phyloP scores from a whole-genome alignment of 257 asterid genomes.

The Salvia hispanica region DNA sequence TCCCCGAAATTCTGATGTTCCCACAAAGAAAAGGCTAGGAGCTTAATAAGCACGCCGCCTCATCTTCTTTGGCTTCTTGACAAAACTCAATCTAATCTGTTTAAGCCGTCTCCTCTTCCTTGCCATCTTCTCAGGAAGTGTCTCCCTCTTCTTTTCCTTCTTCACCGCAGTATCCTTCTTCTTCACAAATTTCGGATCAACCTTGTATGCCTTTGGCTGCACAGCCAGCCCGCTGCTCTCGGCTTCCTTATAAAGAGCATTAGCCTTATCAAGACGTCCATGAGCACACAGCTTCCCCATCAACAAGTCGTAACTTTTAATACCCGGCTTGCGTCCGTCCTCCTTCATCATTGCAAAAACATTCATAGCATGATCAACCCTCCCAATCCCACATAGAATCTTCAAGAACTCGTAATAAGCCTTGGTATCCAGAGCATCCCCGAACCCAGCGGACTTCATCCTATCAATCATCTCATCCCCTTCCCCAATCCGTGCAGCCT shows the following conservation, averaged over 20 bases:
- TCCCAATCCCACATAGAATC: constrained; percentile 85
- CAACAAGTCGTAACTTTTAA: constrained; percentile 77
- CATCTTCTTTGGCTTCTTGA: constrained; percentile 79
- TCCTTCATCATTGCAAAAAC: constrained; percentile 78
- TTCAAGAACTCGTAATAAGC: constrained; percentile 71
- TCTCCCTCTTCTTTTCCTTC: constrained; percentile 86
- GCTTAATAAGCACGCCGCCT: constrained; percentile 57
- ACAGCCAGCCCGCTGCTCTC: constrained; percentile 60
- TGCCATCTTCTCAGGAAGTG: constrained; percentile 96
- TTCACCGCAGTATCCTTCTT: constrained; percentile 58
- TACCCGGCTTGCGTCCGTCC: constrained; percentile 71
- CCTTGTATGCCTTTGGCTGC: constrained; percentile 64
- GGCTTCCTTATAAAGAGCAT: constrained; percentile 79
- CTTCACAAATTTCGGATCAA: constrained; percentile 75
- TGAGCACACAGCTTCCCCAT: constrained; percentile 73
- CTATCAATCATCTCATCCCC: constrained; percentile 97
- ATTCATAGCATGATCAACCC: constrained; percentile 82
- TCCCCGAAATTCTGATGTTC: neutral
- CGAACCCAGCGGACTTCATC: constrained; percentile 87
- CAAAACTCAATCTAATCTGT: constrained; percentile 74
- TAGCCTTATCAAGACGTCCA: constrained; percentile 77
- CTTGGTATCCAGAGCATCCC: constrained; percentile 64
- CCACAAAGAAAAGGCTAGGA: constrained; percentile 25
- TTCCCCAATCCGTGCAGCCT: constrained; percentile 86
- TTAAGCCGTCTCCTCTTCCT: constrained; percentile 77